Evolutionary conservation across 192 early-diverging fungal genomes (phyloP), one percentile per base, ranked within the genome.

Genomic region (Lobosporangium transversale): DNA sequence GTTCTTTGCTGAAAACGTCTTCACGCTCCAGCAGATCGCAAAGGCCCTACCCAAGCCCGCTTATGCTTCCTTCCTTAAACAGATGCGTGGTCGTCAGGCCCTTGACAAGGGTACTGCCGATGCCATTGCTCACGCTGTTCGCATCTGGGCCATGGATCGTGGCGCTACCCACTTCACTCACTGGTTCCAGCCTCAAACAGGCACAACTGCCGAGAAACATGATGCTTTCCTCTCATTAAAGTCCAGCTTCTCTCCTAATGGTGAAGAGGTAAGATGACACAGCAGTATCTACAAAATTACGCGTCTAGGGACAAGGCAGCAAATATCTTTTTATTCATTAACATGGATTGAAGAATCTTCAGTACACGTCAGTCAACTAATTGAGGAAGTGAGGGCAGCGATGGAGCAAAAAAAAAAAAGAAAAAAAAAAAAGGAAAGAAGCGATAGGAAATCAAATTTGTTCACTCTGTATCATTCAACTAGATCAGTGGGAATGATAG

Each of bases 101-200:
- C 84, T 99, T 54, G 96, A 97, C 87, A 92, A 95, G 78, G 86
- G 89, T 35, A 99, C 96, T 29, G 95, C 98, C n/a, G 98, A 99
- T 86, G 95, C 96, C 49, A 95, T 99, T 58, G 95, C 96, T 20
- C 98, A 99, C 81, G 98, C 98, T 36, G 97, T 93, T 57, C 90
- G 93, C 53, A 90, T 97, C 53, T 99, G 97, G 97, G 95, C 97
- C 71, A 93, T 96, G 93, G 92, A 96, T 80, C 91, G 91, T 66
- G 95, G 95, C 27, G 95, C 96, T 58, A 97, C 96, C 52, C 97
- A 99, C 89, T 99, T 96, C 81, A 98, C 96, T 53, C 97, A 99
- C 88, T 98, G 96, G 96, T 99, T 99, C 92, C 97, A 99, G 88
- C 97, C 97, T 68, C 94, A 97, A 86, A 99, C 96, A 18, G 97